phyloP scores from a whole-genome alignment of 2,329 filamentous ascomycete genomes.

The Colletotrichum magnum region DNA sequence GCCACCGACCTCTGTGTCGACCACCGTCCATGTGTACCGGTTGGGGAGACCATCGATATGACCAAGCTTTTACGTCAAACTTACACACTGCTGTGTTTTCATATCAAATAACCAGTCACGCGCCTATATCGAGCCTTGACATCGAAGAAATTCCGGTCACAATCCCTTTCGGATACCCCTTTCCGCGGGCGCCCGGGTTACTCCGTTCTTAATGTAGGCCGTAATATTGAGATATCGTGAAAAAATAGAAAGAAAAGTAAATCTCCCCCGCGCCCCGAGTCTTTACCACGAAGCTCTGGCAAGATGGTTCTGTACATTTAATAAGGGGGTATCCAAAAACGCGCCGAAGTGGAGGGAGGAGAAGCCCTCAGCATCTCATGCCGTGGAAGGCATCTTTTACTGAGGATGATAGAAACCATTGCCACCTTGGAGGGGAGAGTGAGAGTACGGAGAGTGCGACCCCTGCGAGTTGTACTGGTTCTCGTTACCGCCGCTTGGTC shows the following conservation, averaged over 20 bases:
- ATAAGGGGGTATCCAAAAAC: slow-evolving; percentile 32
- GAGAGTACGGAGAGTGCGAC: slow-evolving; percentile 59
- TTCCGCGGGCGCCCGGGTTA: background rate
- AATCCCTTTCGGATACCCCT: background rate
- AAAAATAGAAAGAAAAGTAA: background rate
- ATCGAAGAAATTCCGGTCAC: background rate
- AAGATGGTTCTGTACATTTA: slow-evolving; percentile 12
- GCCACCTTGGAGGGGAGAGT: slow-evolving; percentile 57
- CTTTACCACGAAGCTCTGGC: background rate
- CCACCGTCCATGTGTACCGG: background rate
- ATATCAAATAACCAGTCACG: background rate
- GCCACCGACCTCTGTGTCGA: background rate
- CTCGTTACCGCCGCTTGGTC: slow-evolving; percentile 47
- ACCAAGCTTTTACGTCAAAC: background rate
- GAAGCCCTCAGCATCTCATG: background rate
- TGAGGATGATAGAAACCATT: slow-evolving; percentile 52
- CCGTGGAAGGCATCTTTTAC: slow-evolving; percentile 1
- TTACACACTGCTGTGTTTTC: background rate
- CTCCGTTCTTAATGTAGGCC: slow-evolving; percentile 12
- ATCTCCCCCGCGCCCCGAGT: background rate
- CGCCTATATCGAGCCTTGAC: background rate
- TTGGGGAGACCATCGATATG: background rate
- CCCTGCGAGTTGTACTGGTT: slow-evolving; percentile 57
- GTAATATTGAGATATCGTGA: slow-evolving; percentile 7
- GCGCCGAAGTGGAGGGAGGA: slow-evolving; percentile 17